phyloP scores from a whole-genome alignment of 768 basidiomycete species.

The Lentinula raphanica region DNA sequence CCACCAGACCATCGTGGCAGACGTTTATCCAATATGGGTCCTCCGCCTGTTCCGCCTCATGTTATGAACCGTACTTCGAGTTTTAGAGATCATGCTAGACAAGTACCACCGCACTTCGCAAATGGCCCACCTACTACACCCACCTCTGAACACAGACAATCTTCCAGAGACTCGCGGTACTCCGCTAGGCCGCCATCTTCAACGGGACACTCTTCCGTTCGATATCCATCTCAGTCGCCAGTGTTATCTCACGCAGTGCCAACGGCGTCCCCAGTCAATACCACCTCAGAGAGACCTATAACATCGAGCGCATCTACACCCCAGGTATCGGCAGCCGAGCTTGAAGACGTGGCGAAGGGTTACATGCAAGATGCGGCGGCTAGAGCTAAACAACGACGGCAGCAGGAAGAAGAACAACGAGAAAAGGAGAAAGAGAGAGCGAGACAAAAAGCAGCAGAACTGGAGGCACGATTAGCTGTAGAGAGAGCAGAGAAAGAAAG shows the following conservation, averaged over 20 bases:
- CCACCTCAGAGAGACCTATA: conserved; percentile 16
- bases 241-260: conserved; percentile 37
- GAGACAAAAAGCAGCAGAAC: conserved; percentile 68
- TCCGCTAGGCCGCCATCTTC: conserved; percentile 29
- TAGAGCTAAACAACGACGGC: conserved; percentile 71
- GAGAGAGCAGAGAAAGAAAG: conserved; percentile 22
- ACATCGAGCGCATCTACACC: conserved; percentile 26
- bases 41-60: conserved; percentile 42
- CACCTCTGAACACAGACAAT: conserved; percentile 19
- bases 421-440: conserved; percentile 80
- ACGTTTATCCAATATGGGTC: conserved; percentile 43
- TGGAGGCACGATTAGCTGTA: conserved; percentile 58
- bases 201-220: conserved; percentile 14
- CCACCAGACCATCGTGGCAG: conserved; percentile 28
- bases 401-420: conserved; percentile 79
- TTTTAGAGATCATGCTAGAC: conserved; percentile 39
- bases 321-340: conserved; percentile 32
- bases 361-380: conserved; percentile 84
- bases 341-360: conserved; percentile 67
- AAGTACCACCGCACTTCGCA: conserved; percentile 55
- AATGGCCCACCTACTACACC: conserved; percentile 23
- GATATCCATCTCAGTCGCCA: conserved; percentile 39
- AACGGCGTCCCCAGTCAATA: conserved; percentile 26
- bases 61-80: conserved; percentile 21
- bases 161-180: conserved; percentile 39